A percentile compares a stretch with the other conserved stretches of the same genome.
These are phyloP conservation scores for Porphyrellus cyaneotinctus DNA, from an alignment of 768 basidiomycete species.

Conservation along the genomic window DNA sequence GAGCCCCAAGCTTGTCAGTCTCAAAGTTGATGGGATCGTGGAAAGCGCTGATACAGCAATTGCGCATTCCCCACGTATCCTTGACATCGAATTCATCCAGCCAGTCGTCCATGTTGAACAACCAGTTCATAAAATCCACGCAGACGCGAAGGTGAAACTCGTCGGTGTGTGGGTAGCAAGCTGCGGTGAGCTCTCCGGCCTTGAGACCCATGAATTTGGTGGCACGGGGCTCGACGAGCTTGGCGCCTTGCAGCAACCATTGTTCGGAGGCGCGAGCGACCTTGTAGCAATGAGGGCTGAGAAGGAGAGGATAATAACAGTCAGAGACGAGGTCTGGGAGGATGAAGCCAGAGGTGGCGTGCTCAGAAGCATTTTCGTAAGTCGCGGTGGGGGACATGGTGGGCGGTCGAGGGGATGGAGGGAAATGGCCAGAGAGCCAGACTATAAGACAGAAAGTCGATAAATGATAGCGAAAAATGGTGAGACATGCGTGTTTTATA, in stretches of 20 bases:
- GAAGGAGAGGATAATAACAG: conserved; percentile 36
- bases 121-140: conserved; percentile 59
- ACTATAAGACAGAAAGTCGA: conserved; percentile 14
- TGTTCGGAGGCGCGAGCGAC: conserved; percentile 36
- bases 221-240: conserved; percentile 28
- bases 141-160: conserved; percentile 57
- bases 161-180: conserved; percentile 57
- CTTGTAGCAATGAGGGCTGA: conserved; percentile 31
- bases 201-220: conserved; percentile 53
- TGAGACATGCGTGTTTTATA: conserved; percentile 29
- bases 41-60: conserved; percentile 29
- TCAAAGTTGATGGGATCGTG: conserved; percentile 26
- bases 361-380: conserved; percentile 9
- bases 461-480: conserved; percentile 15
- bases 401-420: not conserved
- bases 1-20: conserved; percentile 27
- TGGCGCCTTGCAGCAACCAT: conserved; percentile 31
- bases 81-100: conserved; percentile 36
- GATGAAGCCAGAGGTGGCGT: conserved; percentile 25
- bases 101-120: conserved; percentile 42
- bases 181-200: conserved; percentile 63
- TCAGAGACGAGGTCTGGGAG: conserved; percentile 41
- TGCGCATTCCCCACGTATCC: conserved; percentile 30
- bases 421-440: not conserved
- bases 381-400: conserved; percentile 27